Evolutionary conservation across 805 yeast species (phyloP).

Genomic region (Ogataea paradorogensis): DNA sequence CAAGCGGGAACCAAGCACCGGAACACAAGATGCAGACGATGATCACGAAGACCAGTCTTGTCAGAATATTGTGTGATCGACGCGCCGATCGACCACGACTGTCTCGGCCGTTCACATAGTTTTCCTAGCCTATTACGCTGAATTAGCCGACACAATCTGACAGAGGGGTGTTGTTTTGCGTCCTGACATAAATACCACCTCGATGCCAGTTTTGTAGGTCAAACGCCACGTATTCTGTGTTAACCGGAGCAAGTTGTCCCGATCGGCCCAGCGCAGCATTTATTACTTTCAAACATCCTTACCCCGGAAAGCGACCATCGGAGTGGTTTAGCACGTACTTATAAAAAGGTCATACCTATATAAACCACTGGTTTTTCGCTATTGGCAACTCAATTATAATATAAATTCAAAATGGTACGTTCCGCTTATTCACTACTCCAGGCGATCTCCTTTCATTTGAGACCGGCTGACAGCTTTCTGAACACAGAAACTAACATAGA

Average conservation of each 20-base stretch:
- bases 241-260: slow-evolving; percentile 10
- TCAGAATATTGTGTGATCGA: slow-evolving; percentile 2
- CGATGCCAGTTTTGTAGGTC: neutral
- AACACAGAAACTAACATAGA: slow-evolving; percentile 14
- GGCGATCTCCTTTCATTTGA: slow-evolving; percentile 19
- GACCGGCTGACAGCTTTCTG: slow-evolving; percentile 11
- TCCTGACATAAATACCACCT: slow-evolving; percentile 1
- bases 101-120: neutral
- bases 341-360: slow-evolving; percentile 4
- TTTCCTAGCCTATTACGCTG: slow-evolving; percentile 3
- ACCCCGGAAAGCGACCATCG: slow-evolving; percentile 10
- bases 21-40: slow-evolving; percentile 23
- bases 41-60: slow-evolving; percentile 21
- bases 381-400: neutral
- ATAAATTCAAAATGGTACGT: slow-evolving; percentile 24
- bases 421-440: slow-evolving; percentile 19
- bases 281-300: slow-evolving; percentile 6
- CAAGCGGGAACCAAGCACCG: slow-evolving; percentile 5
- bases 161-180: neutral
- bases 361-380: neutral
- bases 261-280: slow-evolving; percentile 4
- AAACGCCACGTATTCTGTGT: neutral
- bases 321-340: slow-evolving; percentile 9
- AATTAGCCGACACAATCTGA: slow-evolving; percentile 1
- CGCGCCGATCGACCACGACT: slow-evolving; percentile 4